Percentiles rank a stretch among this genome's conserved stretches.
phyloP scores from a whole-genome alignment of 345 rosid species.

The Orychophragmus violaceus region DNA sequence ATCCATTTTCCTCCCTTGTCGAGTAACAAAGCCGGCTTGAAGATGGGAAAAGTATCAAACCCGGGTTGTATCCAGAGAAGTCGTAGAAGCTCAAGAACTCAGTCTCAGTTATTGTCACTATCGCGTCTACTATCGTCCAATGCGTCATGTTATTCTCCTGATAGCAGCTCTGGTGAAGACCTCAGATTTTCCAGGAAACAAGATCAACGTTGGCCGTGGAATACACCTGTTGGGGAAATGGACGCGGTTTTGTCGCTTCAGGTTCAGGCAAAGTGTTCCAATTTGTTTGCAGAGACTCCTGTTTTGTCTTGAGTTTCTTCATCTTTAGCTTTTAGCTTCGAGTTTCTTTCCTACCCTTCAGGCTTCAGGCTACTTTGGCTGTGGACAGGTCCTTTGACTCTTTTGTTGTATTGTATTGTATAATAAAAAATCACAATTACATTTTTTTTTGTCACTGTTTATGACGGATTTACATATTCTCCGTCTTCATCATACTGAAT shows the following conservation, averaged over 20 bases:
- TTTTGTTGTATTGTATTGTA: slow-evolving; percentile 18
- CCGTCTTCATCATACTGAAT: too few relatives aligned
- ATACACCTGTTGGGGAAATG: slow-evolving; percentile 41
- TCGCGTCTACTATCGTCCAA: neutral
- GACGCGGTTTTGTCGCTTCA: slow-evolving; percentile 55
- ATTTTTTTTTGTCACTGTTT: too few relatives aligned
- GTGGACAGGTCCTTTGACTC: neutral
- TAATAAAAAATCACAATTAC: neutral
- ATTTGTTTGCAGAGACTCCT: slow-evolving; percentile 24
- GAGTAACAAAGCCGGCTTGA: slow-evolving; percentile 35
- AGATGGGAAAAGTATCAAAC: slow-evolving; percentile 28
- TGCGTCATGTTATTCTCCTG: neutral
- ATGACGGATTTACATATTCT: too few relatives aligned
- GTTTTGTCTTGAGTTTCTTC: slow-evolving; percentile 10
- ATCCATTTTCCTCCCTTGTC: slow-evolving; percentile 35
- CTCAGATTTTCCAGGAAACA: slow-evolving; percentile 17
- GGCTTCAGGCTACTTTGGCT: too few relatives aligned
- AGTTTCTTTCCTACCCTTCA: too few relatives aligned
- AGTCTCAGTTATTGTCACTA: neutral
- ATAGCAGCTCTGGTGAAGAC: neutral
- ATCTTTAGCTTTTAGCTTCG: neutral
- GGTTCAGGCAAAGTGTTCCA: slow-evolving; percentile 19
- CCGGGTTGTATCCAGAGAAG: slow-evolving; percentile 16
- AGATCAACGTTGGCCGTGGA: slow-evolving; percentile 10
- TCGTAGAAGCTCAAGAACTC: neutral